These are phyloP conservation scores for Fraxinus anomala DNA, from an alignment of 257 asterid species.

Conservation along the genomic window DNA sequence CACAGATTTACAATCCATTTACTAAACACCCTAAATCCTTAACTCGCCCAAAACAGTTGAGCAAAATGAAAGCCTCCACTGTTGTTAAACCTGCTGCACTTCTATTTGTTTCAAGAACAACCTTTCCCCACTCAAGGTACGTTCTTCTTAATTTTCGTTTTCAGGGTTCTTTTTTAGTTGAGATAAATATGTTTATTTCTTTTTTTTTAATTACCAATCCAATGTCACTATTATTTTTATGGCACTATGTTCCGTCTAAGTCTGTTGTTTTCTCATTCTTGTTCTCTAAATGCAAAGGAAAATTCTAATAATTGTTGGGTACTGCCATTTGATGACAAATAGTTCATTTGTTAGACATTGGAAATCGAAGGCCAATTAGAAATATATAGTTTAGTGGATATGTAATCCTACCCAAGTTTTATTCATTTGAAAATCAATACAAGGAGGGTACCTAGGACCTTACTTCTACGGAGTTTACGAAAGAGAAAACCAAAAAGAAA, in stretches of 20 bases:
- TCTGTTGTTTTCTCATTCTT: neutral
- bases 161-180: neutral
- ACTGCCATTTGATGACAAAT: neutral
- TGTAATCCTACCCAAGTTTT: too few relatives aligned
- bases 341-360: neutral
- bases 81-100: slow-evolving; percentile 24
- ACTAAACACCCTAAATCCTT: slow-evolving; percentile 3
- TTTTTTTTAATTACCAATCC: neutral
- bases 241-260: neutral
- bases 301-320: neutral
- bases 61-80: slow-evolving; percentile 32
- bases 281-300: slow-evolving; percentile 6
- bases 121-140: slow-evolving; percentile 40
- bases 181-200: slow-evolving; percentile 3
- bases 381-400: neutral
- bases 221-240: neutral
- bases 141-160: neutral
- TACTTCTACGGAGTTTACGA: too few relatives aligned
- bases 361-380: neutral
- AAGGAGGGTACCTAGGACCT: too few relatives aligned
- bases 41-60: neutral
- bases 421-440: too few relatives aligned
- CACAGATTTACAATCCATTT: slow-evolving; percentile 9
- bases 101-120: slow-evolving; percentile 27
- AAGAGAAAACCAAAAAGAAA: too few relatives aligned